Percentiles rank a stretch among this genome's conserved stretches.
Evolutionary conservation across 2,329 filamentous ascomycete genomes (phyloP).

Genomic region (Paraphaeosphaeria sporulosa): DNA sequence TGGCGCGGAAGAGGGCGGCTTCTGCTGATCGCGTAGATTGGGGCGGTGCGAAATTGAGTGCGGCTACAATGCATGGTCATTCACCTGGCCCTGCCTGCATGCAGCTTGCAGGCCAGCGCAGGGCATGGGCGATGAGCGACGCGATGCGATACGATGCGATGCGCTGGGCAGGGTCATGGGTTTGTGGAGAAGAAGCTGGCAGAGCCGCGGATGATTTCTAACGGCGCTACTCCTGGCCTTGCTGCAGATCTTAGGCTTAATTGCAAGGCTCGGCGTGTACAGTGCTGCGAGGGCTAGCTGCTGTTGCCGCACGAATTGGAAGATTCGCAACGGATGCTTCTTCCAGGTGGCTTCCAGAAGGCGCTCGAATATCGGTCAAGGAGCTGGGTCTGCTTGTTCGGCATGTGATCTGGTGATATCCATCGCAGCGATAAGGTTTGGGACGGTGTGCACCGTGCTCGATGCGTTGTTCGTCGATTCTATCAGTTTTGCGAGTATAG

Average conservation of each 20-base stretch:
- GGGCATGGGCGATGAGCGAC: conserved; percentile 3
- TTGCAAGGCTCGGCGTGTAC: conserved; percentile 36
- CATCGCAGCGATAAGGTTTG: conserved; percentile 21
- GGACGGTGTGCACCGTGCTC: conserved; percentile 31
- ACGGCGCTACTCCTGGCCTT: conserved; percentile 13
- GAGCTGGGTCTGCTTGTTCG: conserved; percentile 20
- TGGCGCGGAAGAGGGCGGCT: neutral
- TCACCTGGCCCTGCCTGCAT: neutral
- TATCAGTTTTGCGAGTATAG: conserved; percentile 23
- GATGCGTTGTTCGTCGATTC: conserved; percentile 25
- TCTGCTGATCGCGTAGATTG: conserved; percentile 26
- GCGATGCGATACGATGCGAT: conserved; percentile 7
- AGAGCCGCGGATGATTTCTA: conserved; percentile 29
- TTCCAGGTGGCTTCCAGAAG: conserved; percentile 43
- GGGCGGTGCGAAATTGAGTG: conserved; percentile 14
- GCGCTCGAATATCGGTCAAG: conserved; percentile 23
- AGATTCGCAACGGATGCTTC: conserved; percentile 24
- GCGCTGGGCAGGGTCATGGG: conserved; percentile 14
- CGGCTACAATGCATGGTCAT: conserved; percentile 10
- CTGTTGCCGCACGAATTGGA: conserved; percentile 31
- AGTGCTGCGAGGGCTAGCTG: conserved; percentile 10
- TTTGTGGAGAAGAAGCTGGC: conserved; percentile 14
- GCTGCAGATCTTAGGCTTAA: conserved; percentile 47
- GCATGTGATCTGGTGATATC: conserved; percentile 35
- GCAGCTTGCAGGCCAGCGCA: conserved; percentile 1